Evolutionary conservation across 495 filamentous ascomycete genomes (phyloP), one percentile per base, ranked within the genome.

Genomic region (Aspergillus steynii): DNA sequence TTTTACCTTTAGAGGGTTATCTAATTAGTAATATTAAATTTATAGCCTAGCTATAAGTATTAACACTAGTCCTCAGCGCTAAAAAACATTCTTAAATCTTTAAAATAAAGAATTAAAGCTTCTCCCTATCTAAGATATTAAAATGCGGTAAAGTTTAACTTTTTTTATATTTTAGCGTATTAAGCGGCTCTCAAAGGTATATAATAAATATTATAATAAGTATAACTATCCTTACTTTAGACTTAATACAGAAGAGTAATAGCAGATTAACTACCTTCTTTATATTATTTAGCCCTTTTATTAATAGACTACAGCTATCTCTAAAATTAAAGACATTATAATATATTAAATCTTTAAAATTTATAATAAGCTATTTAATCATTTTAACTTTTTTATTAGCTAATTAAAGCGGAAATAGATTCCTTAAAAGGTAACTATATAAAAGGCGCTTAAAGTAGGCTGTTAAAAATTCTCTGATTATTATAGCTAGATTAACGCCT

Each of bases 61-160:
- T 26, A 67, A 64, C 56, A 26, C 49, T 48, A 66, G 61, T 32
- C 59, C 62, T 47, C 53, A 69, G 31, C 49, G 59, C 20, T 31
- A 42, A 29, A 51, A 66, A 34, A 25, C 53, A 0, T 66, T 69
- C 25, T 48, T 29, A 28, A 51, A 52, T 29, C 55, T 66, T 14
- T 50, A 63, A 27, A 52, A 28, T n/a, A 48, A 34, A 29, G 58
- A 60, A 12, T 45, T 28, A 54, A 67, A 56, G 27, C 62, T 67
- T 25, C 51, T 69, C 20, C 65, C 59, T 31, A 67, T 69, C 10
- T 53, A 71, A 50, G 69, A 71, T 61, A 56, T 69, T 0, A 3
- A 25, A 27, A 67, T 61, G 26, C 56, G 34, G 20, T 69, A 3
- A 8, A 37, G 10, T 37, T 37, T 8, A 10, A 50, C 48, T 1